Evolutionary conservation across 495 filamentous ascomycete species (phyloP), one percentile per base, ranked within the genome.

Genomic region (Wilcoxina mikolae): DNA sequence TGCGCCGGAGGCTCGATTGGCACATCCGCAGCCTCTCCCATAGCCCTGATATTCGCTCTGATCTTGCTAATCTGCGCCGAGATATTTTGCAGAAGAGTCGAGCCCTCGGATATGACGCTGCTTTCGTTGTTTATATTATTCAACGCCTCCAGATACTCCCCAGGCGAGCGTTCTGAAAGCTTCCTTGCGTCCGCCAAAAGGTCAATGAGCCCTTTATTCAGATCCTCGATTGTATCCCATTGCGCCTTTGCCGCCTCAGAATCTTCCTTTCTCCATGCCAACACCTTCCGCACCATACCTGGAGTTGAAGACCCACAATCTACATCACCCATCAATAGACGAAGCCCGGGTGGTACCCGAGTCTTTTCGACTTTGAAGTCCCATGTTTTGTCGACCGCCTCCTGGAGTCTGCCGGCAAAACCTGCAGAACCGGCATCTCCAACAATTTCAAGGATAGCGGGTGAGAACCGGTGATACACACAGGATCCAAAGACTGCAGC

Each of bases 251-350:
- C 83, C 20, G 76, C 80, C n/a, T 74, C 70, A 11, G 72, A 71
- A 28, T 89, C 80, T 38, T 75, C 68, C 38, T 80, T 80, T 56
- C 83, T 74, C 91, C 91, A 98, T 42, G 74, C 74, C 3, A 95
- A 72, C 15, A 98, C 84, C 65, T 83, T 77, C 73, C 85, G 93
- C 23, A 94, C 91, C 90, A 98, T 94, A 4, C 87, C 80, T 0
- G 90, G 88, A 11, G 90, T 94, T 65, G 90, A 74, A n/a, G 80
- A 85, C 42, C 91, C 91, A 61, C 91, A 94, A 66, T 93, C 84
- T 15, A 98, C 91, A 65, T 98, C 91, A 56, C 87, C 94, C 79
- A 98, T 87, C 5, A 94, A 79, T 56, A 98, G 70, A 45, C 79
- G 73, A 56, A 86, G 71, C 0, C 79, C 79, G 0, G 72, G 73